Percentiles rank a stretch among this genome's conserved stretches.
phyloP scores from a whole-genome alignment of 108 stramenopile genomes.

The Nitzschia sp. region DNA sequence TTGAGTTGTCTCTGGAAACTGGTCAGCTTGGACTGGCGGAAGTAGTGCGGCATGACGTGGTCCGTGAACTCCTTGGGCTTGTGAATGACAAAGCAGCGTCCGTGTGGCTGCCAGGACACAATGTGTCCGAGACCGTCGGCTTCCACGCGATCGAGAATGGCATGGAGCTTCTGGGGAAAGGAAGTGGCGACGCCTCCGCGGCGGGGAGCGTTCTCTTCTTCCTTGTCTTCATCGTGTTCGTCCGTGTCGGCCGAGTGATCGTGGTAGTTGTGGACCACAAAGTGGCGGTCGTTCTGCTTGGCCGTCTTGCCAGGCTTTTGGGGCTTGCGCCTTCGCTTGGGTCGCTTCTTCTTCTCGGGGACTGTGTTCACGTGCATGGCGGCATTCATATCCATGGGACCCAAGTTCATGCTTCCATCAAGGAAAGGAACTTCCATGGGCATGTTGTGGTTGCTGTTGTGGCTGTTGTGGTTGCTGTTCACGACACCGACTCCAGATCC shows the following conservation, averaged over 20 bases:
- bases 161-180: slow-evolving; percentile 71
- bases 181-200: slow-evolving; percentile 60
- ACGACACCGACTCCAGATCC: not conserved
- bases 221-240: slow-evolving; percentile 25
- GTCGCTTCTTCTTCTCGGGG: slow-evolving; percentile 20
- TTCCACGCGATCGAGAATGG: slow-evolving; percentile 60
- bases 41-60: slow-evolving; percentile 74
- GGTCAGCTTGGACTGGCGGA: slow-evolving; percentile 31
- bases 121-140: slow-evolving; percentile 52
- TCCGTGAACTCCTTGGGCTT: slow-evolving; percentile 64
- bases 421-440: not conserved
- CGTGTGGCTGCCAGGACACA: slow-evolving; percentile 78
- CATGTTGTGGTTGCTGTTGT: not conserved
- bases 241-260: slow-evolving; percentile 52
- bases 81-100: slow-evolving; percentile 77
- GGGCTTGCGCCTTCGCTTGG: slow-evolving; percentile 60
- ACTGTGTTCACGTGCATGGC: not conserved
- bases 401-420: not conserved
- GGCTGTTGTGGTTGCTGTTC: not conserved
- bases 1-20: slow-evolving; percentile 55
- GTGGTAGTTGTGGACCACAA: slow-evolving; percentile 74
- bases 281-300: slow-evolving; percentile 64
- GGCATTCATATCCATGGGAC: not conserved
- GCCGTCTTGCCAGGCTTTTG: slow-evolving; percentile 82
- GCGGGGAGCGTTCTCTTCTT: slow-evolving; percentile 6